Conservation (phyloP, 2,329 filamentous ascomycete species). For the Aureobasidium melanogenum region DNA sequence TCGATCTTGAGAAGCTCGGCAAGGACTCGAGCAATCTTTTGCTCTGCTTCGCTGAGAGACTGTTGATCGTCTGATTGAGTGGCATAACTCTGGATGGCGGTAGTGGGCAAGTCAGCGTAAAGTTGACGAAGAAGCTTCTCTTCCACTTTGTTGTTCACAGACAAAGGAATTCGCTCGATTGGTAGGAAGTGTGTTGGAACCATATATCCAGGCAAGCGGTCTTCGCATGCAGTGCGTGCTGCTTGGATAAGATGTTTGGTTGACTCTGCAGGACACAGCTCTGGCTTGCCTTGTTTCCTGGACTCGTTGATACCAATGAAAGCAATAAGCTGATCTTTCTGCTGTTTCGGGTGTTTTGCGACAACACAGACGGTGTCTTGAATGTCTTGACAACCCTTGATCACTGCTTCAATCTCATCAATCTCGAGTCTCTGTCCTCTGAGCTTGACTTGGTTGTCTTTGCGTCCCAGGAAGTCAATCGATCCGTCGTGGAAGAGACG, state of each 20-base stretch:
- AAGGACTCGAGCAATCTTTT: slow-evolving; percentile 46
- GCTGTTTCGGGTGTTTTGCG: slow-evolving; percentile 57
- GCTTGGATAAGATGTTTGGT: slow-evolving; percentile 30
- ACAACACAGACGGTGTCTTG: slow-evolving; percentile 71
- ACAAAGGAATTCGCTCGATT: slow-evolving; percentile 65
- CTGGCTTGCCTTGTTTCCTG: slow-evolving; percentile 12
- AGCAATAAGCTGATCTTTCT: slow-evolving; percentile 74
- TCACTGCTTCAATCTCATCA: slow-evolving; percentile 80
- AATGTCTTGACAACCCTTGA: slow-evolving; percentile 52
- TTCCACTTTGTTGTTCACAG: slow-evolving; percentile 84
- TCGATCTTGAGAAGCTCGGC: slow-evolving; percentile 43
- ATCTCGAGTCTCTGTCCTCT: slow-evolving; percentile 83
- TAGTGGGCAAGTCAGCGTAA: slow-evolving; percentile 53
- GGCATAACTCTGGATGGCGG: slow-evolving; percentile 47
- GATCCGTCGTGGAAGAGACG: slow-evolving; percentile 69
- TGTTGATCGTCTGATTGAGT: slow-evolving; percentile 19
- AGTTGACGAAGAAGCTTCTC: slow-evolving; percentile 57
- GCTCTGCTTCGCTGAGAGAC: slow-evolving; percentile 31
- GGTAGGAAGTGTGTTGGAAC: slow-evolving; percentile 75
- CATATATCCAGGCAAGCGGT: slow-evolving; percentile 75
- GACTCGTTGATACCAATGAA: slow-evolving; percentile 46
- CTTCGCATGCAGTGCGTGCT: slow-evolving; percentile 56
- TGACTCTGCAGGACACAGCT: background rate
- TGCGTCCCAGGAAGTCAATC: slow-evolving; percentile 79
- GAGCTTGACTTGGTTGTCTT: slow-evolving; percentile 87